Conservation (phyloP, 2,329 filamentous ascomycete species). For the Macroventuria anomochaeta region DNA sequence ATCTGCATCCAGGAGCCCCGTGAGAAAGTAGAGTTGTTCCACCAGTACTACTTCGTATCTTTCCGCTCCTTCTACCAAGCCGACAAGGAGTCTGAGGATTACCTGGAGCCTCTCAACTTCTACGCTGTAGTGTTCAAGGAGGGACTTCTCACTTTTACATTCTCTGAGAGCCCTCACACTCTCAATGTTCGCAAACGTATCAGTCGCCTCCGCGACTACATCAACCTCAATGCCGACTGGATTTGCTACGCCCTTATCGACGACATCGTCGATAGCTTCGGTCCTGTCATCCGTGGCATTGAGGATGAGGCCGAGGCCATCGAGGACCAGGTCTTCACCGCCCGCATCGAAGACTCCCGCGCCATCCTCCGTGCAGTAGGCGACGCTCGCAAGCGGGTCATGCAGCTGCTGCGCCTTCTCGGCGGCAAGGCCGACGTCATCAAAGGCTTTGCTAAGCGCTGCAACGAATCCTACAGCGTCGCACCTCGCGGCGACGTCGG, state of each 20-base stretch:
- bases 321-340: conserved; percentile 93
- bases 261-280: conserved; percentile 96
- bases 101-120: conserved; percentile 93
- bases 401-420: conserved; percentile 88
- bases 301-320: conserved; percentile 90
- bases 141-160: conserved; percentile 93
- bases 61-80: conserved; percentile 92
- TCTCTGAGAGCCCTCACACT: conserved; percentile 84
- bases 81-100: conserved; percentile 78
- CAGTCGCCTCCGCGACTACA: conserved; percentile 89
- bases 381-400: conserved; percentile 89
- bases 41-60: conserved; percentile 96
- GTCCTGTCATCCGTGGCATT: conserved; percentile 83
- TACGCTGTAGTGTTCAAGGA: conserved; percentile 97
- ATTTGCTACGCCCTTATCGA: conserved; percentile 99
- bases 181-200: conserved; percentile 91
- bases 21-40: conserved; percentile 98
- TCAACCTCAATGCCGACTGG: conserved; percentile 95
- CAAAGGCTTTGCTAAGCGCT: conserved; percentile 95
- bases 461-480: conserved; percentile 95
- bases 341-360: conserved; percentile 87
- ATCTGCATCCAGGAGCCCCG: conserved; percentile 94
- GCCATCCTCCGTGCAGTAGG: conserved; percentile 88
- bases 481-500: conserved; percentile 96
- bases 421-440: conserved; percentile 99